These are phyloP conservation scores for Peniophora sp. DNA, from an alignment of 1,284 basidiomycete genomes.

Conservation along the genomic window DNA sequence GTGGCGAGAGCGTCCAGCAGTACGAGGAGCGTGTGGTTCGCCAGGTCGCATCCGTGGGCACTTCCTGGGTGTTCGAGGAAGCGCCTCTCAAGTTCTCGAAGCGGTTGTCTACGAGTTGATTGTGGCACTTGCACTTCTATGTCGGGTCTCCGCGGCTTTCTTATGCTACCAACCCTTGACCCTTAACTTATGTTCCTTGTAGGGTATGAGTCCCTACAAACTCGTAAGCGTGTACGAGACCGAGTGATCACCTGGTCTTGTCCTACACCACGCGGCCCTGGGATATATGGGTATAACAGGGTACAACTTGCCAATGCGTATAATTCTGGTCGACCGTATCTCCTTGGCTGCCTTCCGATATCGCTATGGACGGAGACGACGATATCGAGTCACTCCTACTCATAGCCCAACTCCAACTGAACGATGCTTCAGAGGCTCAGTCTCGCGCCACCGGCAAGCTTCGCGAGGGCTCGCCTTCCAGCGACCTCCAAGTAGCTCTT, in stretches of 20 bases:
- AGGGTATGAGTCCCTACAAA: too few relatives aligned
- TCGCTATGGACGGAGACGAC: neutral
- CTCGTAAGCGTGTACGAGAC: too few relatives aligned
- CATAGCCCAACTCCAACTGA: neutral
- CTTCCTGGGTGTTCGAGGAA: neutral
- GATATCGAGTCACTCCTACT: neutral
- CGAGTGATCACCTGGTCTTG: too few relatives aligned
- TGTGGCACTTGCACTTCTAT: too few relatives aligned
- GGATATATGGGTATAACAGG: too few relatives aligned
- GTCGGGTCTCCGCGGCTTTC: too few relatives aligned
- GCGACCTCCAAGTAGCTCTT: neutral
- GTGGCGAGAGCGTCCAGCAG: constrained; percentile 2
- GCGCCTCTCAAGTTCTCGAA: neutral
- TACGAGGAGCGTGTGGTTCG: neutral
- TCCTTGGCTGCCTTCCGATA: too few relatives aligned
- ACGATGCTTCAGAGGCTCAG: neutral
- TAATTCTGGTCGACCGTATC: too few relatives aligned
- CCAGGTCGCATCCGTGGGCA: neutral
- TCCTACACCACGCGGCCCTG: too few relatives aligned
- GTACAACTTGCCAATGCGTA: too few relatives aligned
- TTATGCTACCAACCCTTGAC: too few relatives aligned
- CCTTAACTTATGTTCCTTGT: too few relatives aligned
- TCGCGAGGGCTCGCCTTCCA: neutral
- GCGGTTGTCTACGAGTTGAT: neutral
- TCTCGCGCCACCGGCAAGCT: neutral